Base-by-base conservation (phyloP, 2,329 filamentous ascomycete species). In the Trichoderma koningiopsis region DNA sequence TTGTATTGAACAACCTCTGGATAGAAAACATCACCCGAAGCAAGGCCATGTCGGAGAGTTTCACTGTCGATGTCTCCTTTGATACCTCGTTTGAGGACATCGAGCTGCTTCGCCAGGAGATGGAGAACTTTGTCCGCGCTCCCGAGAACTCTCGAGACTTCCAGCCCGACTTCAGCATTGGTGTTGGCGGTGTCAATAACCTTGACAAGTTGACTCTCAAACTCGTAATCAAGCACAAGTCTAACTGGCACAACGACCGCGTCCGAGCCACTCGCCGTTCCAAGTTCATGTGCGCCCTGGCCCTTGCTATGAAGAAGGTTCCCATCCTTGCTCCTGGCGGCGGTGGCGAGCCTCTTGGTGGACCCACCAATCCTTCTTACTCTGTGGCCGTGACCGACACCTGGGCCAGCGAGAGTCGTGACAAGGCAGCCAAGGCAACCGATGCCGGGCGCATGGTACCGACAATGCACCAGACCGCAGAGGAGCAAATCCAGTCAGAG, bases 211-310 rank as follows among this genome's bases (percentile, higher is more conserved):
- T 98, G 62, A 87, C 92, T 74, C 87, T 99, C 68, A 89, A 89
- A 75, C 85, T 97, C 49, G 90, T 92, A 75, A 94, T 97, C 77
- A 89, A 91, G 76, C 94, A 98, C 85, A 98, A 98, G 82, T 93
- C 91, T 69, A 96, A 95, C 81, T 95, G 92, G 92, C 89, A 93
- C 74, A 94, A 97, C 80, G 95, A 97, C 74, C 86, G 88, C 1
- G 86, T 97, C 52, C 91, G 94, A 52, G 90, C 91, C 22, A 87
- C 91, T 7, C 89, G 94, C 64, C 90, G 95, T 71, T 96, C 92
- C 78, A 98, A 97, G 81, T 98, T 99, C 82, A 97, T 98, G 89
- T 97, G 94, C 77, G 96, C 96, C 0, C 84, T 99, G 70, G 90
- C 96, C 5, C 81, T 94, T 10, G 94, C 95, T 4, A 83, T 97